Evolutionary conservation across 2,329 filamentous ascomycete species (phyloP).

Genomic region (Cladosporium cucumerinum): DNA sequence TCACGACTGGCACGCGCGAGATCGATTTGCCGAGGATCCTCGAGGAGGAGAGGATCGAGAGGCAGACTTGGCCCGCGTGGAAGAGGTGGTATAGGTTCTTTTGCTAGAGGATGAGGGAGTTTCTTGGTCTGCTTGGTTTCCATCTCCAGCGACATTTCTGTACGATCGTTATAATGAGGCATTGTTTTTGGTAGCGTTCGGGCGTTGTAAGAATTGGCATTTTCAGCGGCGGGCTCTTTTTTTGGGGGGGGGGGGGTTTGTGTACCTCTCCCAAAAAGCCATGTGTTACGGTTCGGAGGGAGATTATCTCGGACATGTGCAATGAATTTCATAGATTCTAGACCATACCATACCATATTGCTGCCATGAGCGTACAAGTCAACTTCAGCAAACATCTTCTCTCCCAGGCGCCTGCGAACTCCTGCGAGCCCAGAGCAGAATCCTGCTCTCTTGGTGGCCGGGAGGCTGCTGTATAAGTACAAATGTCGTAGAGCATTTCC

Average conservation of each 20-base stretch:
- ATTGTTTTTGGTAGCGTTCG: background rate
- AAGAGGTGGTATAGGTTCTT: slow-evolving; percentile 17
- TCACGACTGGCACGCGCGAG: slow-evolving; percentile 12
- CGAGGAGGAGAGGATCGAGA: slow-evolving; percentile 12
- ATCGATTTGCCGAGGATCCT: slow-evolving; percentile 10
- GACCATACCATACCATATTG: background rate
- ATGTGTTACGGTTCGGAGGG: background rate
- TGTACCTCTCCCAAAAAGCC: background rate
- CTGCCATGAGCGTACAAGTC: background rate
- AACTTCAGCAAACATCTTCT: background rate
- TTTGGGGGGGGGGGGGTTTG: no score
- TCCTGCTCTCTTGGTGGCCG: background rate
- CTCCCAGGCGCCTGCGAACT: background rate
- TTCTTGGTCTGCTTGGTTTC: background rate
- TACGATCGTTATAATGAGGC: background rate
- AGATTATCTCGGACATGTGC: background rate
- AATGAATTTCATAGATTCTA: background rate
- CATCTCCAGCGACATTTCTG: background rate
- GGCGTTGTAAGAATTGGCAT: background rate
- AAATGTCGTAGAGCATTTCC: background rate
- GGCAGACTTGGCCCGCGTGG: slow-evolving; percentile 12
- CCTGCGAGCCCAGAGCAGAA: background rate
- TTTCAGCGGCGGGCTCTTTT: background rate
- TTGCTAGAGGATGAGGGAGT: background rate
- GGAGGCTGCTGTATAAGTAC: background rate